Conservation (phyloP, 2,329 filamentous ascomycete species). For the Helotiales sp. region DNA sequence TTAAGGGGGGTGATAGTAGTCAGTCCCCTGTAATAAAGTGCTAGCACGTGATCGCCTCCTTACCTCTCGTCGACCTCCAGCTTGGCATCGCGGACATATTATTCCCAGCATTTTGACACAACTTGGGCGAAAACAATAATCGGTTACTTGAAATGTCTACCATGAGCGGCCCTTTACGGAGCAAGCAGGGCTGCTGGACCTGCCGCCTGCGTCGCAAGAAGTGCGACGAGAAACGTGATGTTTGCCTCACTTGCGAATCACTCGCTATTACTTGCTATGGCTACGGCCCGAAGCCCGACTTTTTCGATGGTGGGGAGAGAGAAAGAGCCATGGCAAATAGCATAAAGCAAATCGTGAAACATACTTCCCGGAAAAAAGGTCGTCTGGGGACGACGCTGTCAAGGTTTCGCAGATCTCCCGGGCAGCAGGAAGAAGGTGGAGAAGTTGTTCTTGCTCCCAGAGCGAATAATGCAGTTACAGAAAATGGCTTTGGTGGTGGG, state of each 20-base stretch:
- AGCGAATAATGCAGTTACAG: background rate
- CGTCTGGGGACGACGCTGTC: conserved; percentile 31
- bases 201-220: conserved; percentile 69
- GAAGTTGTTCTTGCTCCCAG: conserved; percentile 31
- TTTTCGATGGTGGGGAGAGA: conserved; percentile 46
- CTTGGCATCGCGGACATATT: background rate
- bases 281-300: conserved; percentile 46
- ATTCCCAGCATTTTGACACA: background rate
- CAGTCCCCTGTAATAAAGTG: too few relatives aligned
- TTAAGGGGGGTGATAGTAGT: too few relatives aligned
- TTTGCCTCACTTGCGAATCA: conserved; percentile 64
- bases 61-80: background rate
- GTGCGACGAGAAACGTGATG: conserved; percentile 65
- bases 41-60: background rate
- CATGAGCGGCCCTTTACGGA: conserved; percentile 36
- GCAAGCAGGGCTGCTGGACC: conserved; percentile 62
- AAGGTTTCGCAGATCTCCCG: conserved; percentile 13
- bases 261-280: conserved; percentile 64
- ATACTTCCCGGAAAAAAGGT: conserved; percentile 25
- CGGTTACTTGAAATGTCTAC: background rate
- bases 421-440: conserved; percentile 8
- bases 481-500: background rate
- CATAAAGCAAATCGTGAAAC: conserved; percentile 59
- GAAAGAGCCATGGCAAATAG: conserved; percentile 55
- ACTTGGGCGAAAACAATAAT: too few relatives aligned